Evolutionary conservation across 2,329 filamentous ascomycete genomes (phyloP).

Genomic region (Plenodomus tracheiphilus): DNA sequence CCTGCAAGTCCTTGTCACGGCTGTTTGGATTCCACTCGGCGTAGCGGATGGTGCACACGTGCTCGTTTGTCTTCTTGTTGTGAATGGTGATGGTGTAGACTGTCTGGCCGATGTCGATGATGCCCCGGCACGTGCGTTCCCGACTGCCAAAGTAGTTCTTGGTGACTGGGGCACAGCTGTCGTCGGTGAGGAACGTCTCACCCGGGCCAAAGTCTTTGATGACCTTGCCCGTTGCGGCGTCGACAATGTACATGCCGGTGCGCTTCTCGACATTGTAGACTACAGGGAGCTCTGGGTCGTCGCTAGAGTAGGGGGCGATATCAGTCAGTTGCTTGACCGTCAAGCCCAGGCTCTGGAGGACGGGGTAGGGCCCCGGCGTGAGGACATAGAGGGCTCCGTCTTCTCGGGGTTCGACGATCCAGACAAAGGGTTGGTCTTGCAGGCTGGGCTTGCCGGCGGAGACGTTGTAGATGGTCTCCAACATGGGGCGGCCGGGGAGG

Average conservation of each 20-base stretch:
- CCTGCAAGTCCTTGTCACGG: conserved; percentile 82
- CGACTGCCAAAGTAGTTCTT: conserved; percentile 56
- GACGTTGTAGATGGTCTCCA: conserved; percentile 80
- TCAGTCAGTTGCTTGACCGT: conserved; percentile 90
- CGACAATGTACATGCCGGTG: conserved; percentile 84
- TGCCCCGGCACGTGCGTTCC: conserved; percentile 71
- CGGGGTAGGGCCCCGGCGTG: conserved; percentile 65
- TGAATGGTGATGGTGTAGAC: conserved; percentile 91
- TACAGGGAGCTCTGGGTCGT: conserved; percentile 67
- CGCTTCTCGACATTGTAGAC: conserved; percentile 92
- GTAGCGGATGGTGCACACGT: conserved; percentile 87
- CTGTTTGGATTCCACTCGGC: conserved; percentile 95
- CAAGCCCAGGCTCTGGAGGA: conserved; percentile 68
- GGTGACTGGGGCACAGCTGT: conserved; percentile 71
- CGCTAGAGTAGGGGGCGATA: conserved; percentile 73
- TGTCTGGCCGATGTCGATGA: conserved; percentile 78
- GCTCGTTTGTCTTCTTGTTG: conserved; percentile 69
- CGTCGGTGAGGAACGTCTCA: conserved; percentile 69
- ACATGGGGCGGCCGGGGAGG: conserved; percentile 82
- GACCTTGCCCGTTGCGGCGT: conserved; percentile 81
- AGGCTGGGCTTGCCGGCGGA: conserved; percentile 40
- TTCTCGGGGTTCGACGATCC: conserved; percentile 90
- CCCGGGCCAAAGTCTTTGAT: conserved; percentile 81
- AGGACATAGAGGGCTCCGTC: conserved; percentile 89
- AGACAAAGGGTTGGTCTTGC: conserved; percentile 81